Conservation (phyloP, 2,329 filamentous ascomycete genomes). For the Rhinocladiella mackenziei region DNA sequence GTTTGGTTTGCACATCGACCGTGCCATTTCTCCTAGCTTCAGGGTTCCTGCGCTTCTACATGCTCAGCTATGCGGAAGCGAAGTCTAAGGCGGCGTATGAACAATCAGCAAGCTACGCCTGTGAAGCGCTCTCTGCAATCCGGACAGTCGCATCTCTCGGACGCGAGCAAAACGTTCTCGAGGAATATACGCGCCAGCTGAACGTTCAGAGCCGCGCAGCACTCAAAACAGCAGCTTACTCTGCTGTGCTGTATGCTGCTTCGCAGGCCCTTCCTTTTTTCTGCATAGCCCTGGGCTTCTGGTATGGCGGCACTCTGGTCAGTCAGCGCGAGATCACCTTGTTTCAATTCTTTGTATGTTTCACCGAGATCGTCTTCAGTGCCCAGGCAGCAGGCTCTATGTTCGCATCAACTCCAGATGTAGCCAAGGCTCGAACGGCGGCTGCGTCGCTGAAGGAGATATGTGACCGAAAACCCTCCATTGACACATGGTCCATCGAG, state of each 20-base stretch:
- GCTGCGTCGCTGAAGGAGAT: slow-evolving; percentile 75
- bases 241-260: slow-evolving; percentile 73
- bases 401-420: slow-evolving; percentile 86
- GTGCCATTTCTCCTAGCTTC: slow-evolving; percentile 74
- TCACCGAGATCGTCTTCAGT: slow-evolving; percentile 82
- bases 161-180: slow-evolving; percentile 74
- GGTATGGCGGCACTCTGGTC: slow-evolving; percentile 80
- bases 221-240: slow-evolving; percentile 69
- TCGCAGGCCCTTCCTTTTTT: slow-evolving; percentile 81
- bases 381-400: slow-evolving; percentile 86
- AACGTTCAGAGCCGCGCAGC: slow-evolving; percentile 63
- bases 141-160: slow-evolving; percentile 90
- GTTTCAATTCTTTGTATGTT: slow-evolving; percentile 93
- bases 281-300: slow-evolving; percentile 83
- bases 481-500: slow-evolving; percentile 74
- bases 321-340: slow-evolving; percentile 64
- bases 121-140: slow-evolving; percentile 89
- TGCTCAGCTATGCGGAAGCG: slow-evolving; percentile 72
- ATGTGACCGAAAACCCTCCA: slow-evolving; percentile 74
- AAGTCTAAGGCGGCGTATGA: slow-evolving; percentile 77
- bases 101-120: slow-evolving; percentile 78
- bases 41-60: slow-evolving; percentile 83
- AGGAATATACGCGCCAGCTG: slow-evolving; percentile 65
- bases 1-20: slow-evolving; percentile 73
- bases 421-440: slow-evolving; percentile 86